These are phyloP conservation scores for Abrus pulchellus DNA, from an alignment of 306 rosid genomes.

Conservation along the genomic window DNA sequence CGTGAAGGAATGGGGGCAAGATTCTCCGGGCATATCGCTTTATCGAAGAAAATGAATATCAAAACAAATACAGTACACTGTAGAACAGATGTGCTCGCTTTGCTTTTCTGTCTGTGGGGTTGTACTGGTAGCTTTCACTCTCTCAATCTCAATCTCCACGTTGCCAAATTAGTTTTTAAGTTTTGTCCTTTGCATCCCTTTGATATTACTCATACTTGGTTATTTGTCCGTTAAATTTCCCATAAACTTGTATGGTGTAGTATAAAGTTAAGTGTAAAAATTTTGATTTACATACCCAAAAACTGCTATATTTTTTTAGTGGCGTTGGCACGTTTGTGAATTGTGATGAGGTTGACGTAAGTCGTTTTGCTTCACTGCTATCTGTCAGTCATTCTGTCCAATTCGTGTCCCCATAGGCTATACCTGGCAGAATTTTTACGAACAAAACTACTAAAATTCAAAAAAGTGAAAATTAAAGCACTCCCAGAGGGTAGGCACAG, in stretches of 20 bases:
- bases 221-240: no score
- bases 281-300: neutral
- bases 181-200: neutral
- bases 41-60: constrained; percentile 54
- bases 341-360: constrained; percentile 20
- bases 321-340: neutral
- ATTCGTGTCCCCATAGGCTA: constrained; percentile 4
- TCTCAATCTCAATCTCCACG: constrained; percentile 1
- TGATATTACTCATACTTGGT: neutral
- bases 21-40: constrained; percentile 65
- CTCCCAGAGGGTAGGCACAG: neutral
- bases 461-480: constrained; percentile 7
- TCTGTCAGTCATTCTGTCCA: constrained; percentile 26
- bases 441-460: constrained; percentile 10
- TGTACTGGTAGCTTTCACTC: constrained; percentile 32
- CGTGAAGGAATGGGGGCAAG: constrained; percentile 33
- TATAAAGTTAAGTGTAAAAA: neutral
- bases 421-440: constrained; percentile 13
- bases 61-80: constrained; percentile 54
- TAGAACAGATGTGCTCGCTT: constrained; percentile 52
- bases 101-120: constrained; percentile 57
- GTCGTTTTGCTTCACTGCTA: constrained; percentile 9
- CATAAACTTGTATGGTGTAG: no score
- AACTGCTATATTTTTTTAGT: neutral
- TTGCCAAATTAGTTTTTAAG: neutral